phyloP scores from a whole-genome alignment of 345 rosid species.

The Conringia planisiliqua region DNA sequence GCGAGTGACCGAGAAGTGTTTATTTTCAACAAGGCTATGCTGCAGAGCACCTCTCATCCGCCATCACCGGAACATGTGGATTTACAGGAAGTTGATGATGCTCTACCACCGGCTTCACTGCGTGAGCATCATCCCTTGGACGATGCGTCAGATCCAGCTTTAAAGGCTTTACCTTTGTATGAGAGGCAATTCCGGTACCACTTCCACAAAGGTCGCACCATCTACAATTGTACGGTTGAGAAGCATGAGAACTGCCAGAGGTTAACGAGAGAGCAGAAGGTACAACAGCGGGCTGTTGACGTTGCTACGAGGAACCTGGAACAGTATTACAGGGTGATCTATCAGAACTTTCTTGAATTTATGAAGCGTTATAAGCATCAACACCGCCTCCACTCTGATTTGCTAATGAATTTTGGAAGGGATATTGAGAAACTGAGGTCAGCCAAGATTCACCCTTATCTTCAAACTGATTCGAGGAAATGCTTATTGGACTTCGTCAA shows the following conservation, averaged over 20 bases:
- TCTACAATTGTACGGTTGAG: constrained; percentile 55
- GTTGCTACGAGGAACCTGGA: constrained; percentile 79
- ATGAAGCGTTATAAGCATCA: constrained; percentile 84
- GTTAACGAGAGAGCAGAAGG: constrained; percentile 76
- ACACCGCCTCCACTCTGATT: constrained; percentile 67
- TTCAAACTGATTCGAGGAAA: constrained; percentile 54
- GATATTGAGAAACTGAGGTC: constrained; percentile 82
- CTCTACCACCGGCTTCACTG: constrained; percentile 43
- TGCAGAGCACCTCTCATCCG: constrained; percentile 56
- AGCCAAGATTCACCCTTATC: constrained; percentile 63
- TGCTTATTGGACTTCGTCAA: constrained; percentile 78
- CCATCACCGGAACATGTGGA: constrained; percentile 66
- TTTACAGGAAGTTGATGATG: constrained; percentile 51
- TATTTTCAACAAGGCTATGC: constrained; percentile 69
- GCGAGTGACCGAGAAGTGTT: constrained; percentile 63
- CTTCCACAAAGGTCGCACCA: constrained; percentile 52
- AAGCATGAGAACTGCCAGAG: constrained; percentile 58
- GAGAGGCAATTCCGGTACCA: constrained; percentile 88
- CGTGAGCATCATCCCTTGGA: constrained; percentile 77
- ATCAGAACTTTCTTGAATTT: constrained; percentile 73
- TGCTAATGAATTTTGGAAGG: constrained; percentile 61
- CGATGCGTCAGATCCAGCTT: constrained; percentile 85
- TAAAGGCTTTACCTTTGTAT: constrained; percentile 89
- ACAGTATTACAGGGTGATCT: constrained; percentile 72
- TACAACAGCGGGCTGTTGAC: constrained; percentile 88